These are phyloP conservation scores for Toxicodendron radicans DNA, from an alignment of 345 rosid genomes.

Conservation along the genomic window DNA sequence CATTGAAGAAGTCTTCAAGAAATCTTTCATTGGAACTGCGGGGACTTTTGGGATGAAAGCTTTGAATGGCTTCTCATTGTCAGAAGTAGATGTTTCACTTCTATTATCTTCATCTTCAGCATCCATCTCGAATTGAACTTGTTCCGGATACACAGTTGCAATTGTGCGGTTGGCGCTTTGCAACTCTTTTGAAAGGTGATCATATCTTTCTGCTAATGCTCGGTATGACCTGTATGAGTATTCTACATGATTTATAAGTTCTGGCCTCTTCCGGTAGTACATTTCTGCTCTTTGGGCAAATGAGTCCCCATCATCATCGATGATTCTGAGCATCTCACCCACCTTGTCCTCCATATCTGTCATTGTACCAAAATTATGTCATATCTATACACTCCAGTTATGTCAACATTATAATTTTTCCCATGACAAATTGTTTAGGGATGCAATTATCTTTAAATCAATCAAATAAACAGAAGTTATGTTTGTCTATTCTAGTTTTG, in stretches of 20 bases:
- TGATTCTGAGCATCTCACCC: slow-evolving; percentile 47
- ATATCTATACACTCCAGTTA: background rate
- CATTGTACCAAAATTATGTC: slow-evolving; percentile 6
- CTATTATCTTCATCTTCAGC: slow-evolving; percentile 46
- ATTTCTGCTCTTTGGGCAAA: slow-evolving; percentile 75
- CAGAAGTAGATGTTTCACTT: slow-evolving; percentile 15
- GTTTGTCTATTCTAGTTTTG: too few species aligned
- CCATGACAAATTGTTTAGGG: too few species aligned
- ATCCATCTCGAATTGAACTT: slow-evolving; percentile 50
- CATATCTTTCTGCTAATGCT: slow-evolving; percentile 74
- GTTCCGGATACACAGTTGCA: slow-evolving; percentile 72
- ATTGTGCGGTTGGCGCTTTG: slow-evolving; percentile 81
- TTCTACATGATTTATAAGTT: slow-evolving; percentile 62
- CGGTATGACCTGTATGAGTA: slow-evolving; percentile 66
- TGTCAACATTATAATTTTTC: background rate
- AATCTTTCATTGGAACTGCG: slow-evolving; percentile 42
- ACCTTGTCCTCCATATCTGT: slow-evolving; percentile 82
- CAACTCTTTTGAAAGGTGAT: slow-evolving; percentile 66
- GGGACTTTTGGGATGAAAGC: slow-evolving; percentile 50
- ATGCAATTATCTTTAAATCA: too few species aligned
- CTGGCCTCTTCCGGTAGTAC: slow-evolving; percentile 76
- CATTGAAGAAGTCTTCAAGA: slow-evolving; percentile 35
- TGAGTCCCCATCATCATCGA: slow-evolving; percentile 72
- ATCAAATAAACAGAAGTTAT: too few species aligned
- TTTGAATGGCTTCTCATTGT: slow-evolving; percentile 21